phyloP scores from a whole-genome alignment of 2,329 filamentous ascomycete species.

The Gremmenia infestans region DNA sequence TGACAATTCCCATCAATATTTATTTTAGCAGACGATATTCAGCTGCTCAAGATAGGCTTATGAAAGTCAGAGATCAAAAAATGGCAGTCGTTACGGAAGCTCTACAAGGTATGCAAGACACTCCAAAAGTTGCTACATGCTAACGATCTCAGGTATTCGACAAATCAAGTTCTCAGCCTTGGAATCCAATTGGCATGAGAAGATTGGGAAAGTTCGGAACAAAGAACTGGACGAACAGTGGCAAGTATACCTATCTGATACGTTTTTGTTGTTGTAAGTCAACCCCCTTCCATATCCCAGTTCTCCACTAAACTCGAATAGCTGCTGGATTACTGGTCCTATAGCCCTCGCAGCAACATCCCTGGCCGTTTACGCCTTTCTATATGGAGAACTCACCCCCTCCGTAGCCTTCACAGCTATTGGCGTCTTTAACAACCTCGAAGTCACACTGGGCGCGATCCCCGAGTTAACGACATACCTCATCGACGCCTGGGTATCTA shows the following conservation, averaged over 20 bases:
- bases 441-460: conserved; percentile 64
- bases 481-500: conserved; percentile 68
- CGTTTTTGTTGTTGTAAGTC: conserved; percentile 47
- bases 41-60: conserved; percentile 60
- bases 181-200: conserved; percentile 68
- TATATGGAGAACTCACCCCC: conserved; percentile 59
- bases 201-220: conserved; percentile 59
- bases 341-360: conserved; percentile 69
- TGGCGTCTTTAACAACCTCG: conserved; percentile 68
- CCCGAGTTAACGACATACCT: conserved; percentile 68
- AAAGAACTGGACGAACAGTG: conserved; percentile 64
- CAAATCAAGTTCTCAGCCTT: conserved; percentile 82
- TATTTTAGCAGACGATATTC: conserved; percentile 61
- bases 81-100: conserved; percentile 72
- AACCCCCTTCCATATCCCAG: background rate
- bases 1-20: conserved; percentile 65
- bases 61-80: conserved; percentile 73
- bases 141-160: conserved; percentile 45
- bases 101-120: conserved; percentile 49
- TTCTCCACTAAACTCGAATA: conserved; percentile 1
- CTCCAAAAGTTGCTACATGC: background rate
- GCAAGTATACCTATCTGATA: conserved; percentile 60
- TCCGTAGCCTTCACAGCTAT: conserved; percentile 77
- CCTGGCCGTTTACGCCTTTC: conserved; percentile 60
- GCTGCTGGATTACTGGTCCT: conserved; percentile 68